Evolutionary conservation across 257 asterid species (phyloP).

Genomic region (Penstemon davidsonii): DNA sequence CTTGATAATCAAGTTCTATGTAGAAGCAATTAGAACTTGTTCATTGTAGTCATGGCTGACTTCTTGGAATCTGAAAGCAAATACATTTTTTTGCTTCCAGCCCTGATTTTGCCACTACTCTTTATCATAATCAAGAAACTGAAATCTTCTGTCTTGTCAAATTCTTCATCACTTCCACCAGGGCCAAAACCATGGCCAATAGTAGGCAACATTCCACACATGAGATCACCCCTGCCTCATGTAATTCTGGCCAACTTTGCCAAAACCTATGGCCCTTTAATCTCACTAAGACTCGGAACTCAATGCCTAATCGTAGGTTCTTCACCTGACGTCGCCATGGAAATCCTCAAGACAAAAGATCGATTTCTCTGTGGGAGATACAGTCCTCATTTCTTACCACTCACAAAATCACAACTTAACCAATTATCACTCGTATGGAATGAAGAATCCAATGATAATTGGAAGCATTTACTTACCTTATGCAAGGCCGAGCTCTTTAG

Average conservation of each 20-base stretch:
- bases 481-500: conserved; percentile 19
- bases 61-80: not conserved
- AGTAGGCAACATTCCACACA: conserved; percentile 33
- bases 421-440: conserved; percentile 15
- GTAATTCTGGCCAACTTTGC: conserved; percentile 25
- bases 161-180: conserved; percentile 26
- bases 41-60: not conserved
- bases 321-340: conserved; percentile 17
- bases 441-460: conserved; percentile 6
- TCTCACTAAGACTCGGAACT: conserved; percentile 24
- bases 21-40: not conserved
- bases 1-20: too few relatives aligned
- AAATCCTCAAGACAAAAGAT: conserved; percentile 14
- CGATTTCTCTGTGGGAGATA: conserved; percentile 2
- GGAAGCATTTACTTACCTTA: conserved; percentile 15
- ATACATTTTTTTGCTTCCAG: conserved; percentile 2
- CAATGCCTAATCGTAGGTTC: conserved; percentile 22
- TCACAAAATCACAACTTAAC: conserved; percentile 7
- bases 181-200: conserved; percentile 36
- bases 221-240: conserved; percentile 16
- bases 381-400: not conserved
- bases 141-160: not conserved
- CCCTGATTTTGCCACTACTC: not conserved
- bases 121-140: not conserved
- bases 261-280: conserved; percentile 22